A percentile compares a stretch with the other conserved stretches of the same genome.
phyloP scores from a whole-genome alignment of 2,329 filamentous ascomycete species.

The Aspergillus calidoustus region DNA sequence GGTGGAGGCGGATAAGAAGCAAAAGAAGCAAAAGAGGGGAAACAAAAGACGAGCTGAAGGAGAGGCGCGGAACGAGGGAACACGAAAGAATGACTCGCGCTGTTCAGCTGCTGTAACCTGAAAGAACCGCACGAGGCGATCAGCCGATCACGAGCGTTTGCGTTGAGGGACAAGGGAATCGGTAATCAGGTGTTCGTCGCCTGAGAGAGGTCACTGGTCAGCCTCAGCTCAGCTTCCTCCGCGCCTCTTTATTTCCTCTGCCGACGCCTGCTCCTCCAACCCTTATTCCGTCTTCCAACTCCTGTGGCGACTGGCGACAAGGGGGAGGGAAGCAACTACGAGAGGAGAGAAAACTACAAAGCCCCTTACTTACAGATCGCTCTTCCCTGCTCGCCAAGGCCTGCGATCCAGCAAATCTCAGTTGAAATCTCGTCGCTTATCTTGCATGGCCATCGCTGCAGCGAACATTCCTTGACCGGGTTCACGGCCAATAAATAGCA shows the following conservation, averaged over 20 bases:
- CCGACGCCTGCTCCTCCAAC: neutral
- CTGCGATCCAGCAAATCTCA: neutral
- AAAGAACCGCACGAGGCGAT: slow-evolving; percentile 1
- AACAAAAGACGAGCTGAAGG: neutral
- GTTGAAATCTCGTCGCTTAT: neutral
- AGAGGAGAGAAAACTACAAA: neutral
- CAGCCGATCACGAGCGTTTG: slow-evolving; percentile 7
- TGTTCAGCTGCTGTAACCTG: slow-evolving; percentile 1
- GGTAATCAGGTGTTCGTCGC: slow-evolving; percentile 9
- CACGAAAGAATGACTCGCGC: neutral
- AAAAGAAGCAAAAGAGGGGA: neutral
- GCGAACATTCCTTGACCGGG: neutral
- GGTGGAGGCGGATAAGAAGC: neutral
- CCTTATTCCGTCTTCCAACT: neutral
- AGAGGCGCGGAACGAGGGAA: slow-evolving; percentile 3
- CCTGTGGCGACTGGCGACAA: neutral
- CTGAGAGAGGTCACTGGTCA: neutral
- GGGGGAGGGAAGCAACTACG: neutral
- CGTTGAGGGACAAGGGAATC: neutral
- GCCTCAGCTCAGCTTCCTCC: neutral
- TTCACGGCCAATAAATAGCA: neutral
- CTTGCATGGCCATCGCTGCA: neutral
- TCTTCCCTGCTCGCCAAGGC: neutral
- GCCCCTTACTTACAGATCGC: neutral
- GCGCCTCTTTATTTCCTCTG: neutral